Evolutionary conservation across 139 green algal species (phyloP).

Genomic region (Asterochloris erici): DNA sequence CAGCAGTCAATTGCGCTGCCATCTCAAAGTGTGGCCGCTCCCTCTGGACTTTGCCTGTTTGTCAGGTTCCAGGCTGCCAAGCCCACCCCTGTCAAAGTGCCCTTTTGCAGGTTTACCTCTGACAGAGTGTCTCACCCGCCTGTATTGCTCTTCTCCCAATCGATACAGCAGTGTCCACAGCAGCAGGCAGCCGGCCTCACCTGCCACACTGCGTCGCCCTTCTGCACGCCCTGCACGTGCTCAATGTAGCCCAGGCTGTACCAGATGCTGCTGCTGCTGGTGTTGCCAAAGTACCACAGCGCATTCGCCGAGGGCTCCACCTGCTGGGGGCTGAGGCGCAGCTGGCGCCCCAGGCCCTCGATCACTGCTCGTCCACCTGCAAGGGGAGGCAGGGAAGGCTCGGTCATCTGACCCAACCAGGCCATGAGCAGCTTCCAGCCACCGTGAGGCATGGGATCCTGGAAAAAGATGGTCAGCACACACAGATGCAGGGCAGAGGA

Average conservation of each 20-base stretch:
- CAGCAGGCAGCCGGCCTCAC: constrained; percentile 26
- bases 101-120: no score
- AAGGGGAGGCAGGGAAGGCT: neutral
- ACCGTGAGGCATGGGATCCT: no score
- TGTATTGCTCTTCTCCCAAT: neutral
- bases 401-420: no score
- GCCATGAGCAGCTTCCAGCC: no score
- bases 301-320: constrained; percentile 51
- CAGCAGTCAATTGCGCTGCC: no score
- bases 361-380: constrained; percentile 73
- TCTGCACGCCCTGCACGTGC: constrained; percentile 48
- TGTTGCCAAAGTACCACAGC: constrained; percentile 80
- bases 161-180: neutral
- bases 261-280: constrained; percentile 79
- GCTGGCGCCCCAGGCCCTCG: constrained; percentile 72
- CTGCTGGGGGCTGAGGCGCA: constrained; percentile 45
- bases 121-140: no score
- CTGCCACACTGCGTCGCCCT: constrained; percentile 84
- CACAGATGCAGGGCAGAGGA: no score
- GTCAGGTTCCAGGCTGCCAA: no score
- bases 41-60: no score
- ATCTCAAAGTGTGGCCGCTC: no score
- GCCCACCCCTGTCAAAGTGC: no score
- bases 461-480: no score
- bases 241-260: constrained; percentile 82